These are phyloP conservation scores for Myriosclerotinia scirpicola DNA, from an alignment of 2,329 filamentous ascomycete genomes.

Conservation along the genomic window DNA sequence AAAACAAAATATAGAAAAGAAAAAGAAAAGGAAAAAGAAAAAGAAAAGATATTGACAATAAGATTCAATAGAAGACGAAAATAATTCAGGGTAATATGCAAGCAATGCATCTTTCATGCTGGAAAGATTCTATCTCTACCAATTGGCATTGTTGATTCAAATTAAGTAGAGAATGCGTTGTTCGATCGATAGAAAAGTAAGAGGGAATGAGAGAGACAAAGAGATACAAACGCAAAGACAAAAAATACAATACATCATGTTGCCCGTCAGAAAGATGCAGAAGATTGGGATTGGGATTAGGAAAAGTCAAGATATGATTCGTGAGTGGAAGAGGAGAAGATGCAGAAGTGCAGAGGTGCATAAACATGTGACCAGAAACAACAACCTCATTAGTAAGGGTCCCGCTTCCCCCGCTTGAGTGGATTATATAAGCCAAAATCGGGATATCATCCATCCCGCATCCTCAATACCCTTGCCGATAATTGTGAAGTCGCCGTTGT, in stretches of 20 bases:
- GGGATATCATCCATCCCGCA: constrained; percentile 1
- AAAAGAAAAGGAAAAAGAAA: constrained; percentile 1
- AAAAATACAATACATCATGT: background rate
- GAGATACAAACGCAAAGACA: background rate
- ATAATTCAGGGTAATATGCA: constrained; percentile 4
- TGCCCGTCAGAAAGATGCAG: background rate
- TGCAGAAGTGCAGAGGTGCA: background rate
- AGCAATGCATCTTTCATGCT: constrained; percentile 15
- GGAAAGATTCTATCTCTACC: constrained; percentile 15
- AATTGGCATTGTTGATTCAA: constrained; percentile 20
- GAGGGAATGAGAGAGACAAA: background rate
- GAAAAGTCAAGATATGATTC: constrained; percentile 13
- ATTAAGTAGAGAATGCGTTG: constrained; percentile 17
- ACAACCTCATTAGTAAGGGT: no score
- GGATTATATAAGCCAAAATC: constrained; percentile 3
- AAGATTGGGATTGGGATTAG: background rate
- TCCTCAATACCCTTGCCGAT: constrained; percentile 6
- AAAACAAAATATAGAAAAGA: no score
- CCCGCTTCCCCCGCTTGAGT: background rate
- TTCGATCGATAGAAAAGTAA: constrained; percentile 2
- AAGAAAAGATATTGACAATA: constrained; percentile 3
- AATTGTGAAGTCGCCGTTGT: background rate
- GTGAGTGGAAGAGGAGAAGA: background rate
- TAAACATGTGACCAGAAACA: constrained; percentile 3
- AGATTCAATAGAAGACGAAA: constrained; percentile 12